Conservation (phyloP, 257 asterid genomes). For the Salvia splendens region DNA sequence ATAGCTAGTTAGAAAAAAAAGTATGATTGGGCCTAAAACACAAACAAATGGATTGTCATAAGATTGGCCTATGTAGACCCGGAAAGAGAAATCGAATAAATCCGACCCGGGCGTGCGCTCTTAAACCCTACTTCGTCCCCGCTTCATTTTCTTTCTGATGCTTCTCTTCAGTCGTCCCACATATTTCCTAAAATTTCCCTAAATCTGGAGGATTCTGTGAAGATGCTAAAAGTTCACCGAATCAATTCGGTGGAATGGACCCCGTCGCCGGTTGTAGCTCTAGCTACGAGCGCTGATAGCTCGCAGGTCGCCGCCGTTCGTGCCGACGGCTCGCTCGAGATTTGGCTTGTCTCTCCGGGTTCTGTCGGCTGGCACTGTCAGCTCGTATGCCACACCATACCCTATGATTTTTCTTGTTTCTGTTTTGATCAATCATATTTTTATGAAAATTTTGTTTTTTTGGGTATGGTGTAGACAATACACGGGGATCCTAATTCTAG, state of each 20-base stretch:
- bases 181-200: background rate
- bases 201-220: conserved; percentile 15
- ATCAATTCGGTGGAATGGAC: conserved; percentile 80
- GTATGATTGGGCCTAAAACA: too few species aligned
- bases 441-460: conserved; percentile 8
- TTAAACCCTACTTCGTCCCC: conserved; percentile 33
- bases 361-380: conserved; percentile 99
- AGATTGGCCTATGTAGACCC: background rate
- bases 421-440: background rate
- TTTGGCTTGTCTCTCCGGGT: conserved; percentile 99
- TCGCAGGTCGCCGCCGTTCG: conserved; percentile 98
- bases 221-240: conserved; percentile 55
- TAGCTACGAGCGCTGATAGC: conserved; percentile 89
- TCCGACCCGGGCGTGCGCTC: conserved; percentile 24
- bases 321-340: conserved; percentile 83
- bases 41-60: too few species aligned
- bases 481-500: conserved; percentile 84
- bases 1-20: too few species aligned
- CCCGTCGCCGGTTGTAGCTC: conserved; percentile 82
- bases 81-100: background rate
- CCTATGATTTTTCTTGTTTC: background rate
- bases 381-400: conserved; percentile 47
- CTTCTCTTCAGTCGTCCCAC: background rate
- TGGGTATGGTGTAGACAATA: conserved; percentile 60
- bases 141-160: conserved; percentile 20